Base-by-base conservation (phyloP, 2,329 filamentous ascomycete species). In the Neofusicoccum ribis region DNA sequence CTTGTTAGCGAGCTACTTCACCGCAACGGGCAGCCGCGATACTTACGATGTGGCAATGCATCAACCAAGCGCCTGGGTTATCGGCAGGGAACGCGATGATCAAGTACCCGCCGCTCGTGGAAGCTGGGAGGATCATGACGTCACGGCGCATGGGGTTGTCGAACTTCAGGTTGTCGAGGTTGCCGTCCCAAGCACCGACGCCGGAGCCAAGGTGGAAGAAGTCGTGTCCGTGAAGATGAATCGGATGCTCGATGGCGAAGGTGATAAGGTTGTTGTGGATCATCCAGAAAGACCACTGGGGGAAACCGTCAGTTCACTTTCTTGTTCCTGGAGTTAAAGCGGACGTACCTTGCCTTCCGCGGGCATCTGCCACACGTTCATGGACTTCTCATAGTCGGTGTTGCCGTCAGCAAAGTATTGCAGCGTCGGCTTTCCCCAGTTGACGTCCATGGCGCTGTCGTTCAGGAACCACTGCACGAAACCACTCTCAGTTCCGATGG, bases 51-150 rank as follows among this genome's bases (percentile, higher is more conserved):
- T 65, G 65, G 34, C 65, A 65, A 46, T 66, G 64, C 56, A 66
- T 68, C 39, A 73, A 67, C 75, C 74, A 77, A 46, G 72, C 69
- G 8, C 85, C 85, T 0, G 85, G 84, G 71, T 86, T 86, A 54
- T 81, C 77, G 0, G 83, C 82, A 47, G 76, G 73, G 73, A 86
- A 85, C 20, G 84, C 84, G 20, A 87, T 71, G 12, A 86, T 81
- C 27, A 81, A 78, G 68, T 83, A 82, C 2, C 78, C 79, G 8
- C 69, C 69, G n/a, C 8, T 54, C 1, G 59, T 41, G 17, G 49
- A 47, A 1, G 68, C 68, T 0, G 78, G 78, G 23, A 80, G 68
- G 11, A 75, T 72, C 11, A 76, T 73, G 3, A 76, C 76, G 64
- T 81, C 78, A 17, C 79, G 74, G 34, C 78, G 74, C 4, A 74